Base-by-base conservation (phyloP, 192 early-diverging fungal species). In the Dissophora globulifera region DNA sequence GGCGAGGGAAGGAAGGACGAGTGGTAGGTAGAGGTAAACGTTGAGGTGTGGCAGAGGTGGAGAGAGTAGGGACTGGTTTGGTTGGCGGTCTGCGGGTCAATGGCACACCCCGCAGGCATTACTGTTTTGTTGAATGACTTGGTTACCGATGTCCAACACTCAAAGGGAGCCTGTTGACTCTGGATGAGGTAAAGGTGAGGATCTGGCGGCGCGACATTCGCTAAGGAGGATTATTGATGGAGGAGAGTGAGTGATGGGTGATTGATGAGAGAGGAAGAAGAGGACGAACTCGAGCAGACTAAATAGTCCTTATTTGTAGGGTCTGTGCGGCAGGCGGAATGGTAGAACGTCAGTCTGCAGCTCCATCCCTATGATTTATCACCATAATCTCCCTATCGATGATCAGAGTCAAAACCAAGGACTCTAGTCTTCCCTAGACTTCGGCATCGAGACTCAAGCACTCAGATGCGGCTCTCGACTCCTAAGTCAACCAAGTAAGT, bases 111-210 rank as follows among this genome's bases (percentile, higher is more conserved):
- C 19, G 9, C 43, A 26, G 43, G 19, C 52, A 20, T 12, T 20
- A 52, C 27, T 27, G 22, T 42, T 30, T 40, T 31, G 33, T 49
- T 47, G 4, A 12, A 23, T 19, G 23, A 7, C 41, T 48, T 55
- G 45, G 50, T 76, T 76, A 66, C 72, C 72, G 72, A 32, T 76
- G 62, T 1, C 63, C 63, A 4, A 67, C 64, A 27, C 45, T 66
- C 45, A 66, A 58, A 1, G 72, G 72, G 26, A 67, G 62, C 43
- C 31, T 53, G 51, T 67, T 76, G 50, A 45, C 20, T 53, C 64
- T 38, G 17, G 63, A 59, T 3, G 70, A 52, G 33, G 70, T 59
- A 10, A 65, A 53, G 22, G 62, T 65, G 45, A 75, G 70, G 17
- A 75, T 49, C 33, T 75, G 61, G 5, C 33, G 62, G 50, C 62